Conservation (phyloP, 306 rosid genomes). For the Vigna unguiculata region DNA sequence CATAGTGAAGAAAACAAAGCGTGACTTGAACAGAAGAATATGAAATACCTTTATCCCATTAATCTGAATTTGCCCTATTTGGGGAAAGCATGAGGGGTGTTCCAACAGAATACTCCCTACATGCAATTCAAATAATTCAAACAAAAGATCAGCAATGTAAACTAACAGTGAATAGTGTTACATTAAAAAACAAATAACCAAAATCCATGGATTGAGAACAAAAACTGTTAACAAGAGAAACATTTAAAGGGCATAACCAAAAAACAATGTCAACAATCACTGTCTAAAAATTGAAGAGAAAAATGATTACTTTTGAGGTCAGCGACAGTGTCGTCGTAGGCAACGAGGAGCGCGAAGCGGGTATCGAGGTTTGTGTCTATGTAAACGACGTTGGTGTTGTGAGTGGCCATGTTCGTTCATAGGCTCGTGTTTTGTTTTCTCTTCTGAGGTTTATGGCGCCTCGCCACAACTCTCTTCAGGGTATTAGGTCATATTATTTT, state of each 20-base stretch:
- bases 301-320: constrained; percentile 65
- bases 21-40: constrained; percentile 5
- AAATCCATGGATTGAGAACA: neutral
- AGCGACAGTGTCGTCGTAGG: constrained; percentile 57
- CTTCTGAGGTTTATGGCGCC: constrained; percentile 8
- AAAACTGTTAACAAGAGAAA: neutral
- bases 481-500: too few relatives aligned
- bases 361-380: constrained; percentile 77
- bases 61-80: constrained; percentile 51
- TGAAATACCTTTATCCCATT: constrained; percentile 50
- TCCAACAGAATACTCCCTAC: constrained; percentile 43
- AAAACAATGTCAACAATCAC: neutral
- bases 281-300: neutral
- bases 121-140: neutral
- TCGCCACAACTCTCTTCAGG: neutral
- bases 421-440: neutral
- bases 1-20: constrained; percentile 11
- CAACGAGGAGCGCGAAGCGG: constrained; percentile 64
- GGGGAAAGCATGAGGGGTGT: constrained; percentile 52
- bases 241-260: neutral
- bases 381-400: constrained; percentile 55
- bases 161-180: neutral
- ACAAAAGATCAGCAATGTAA: neutral
- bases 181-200: constrained; percentile 3
- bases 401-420: constrained; percentile 5